phyloP scores from a whole-genome alignment of 2,329 filamentous ascomycete genomes.

The Stromatinia cepivora region DNA sequence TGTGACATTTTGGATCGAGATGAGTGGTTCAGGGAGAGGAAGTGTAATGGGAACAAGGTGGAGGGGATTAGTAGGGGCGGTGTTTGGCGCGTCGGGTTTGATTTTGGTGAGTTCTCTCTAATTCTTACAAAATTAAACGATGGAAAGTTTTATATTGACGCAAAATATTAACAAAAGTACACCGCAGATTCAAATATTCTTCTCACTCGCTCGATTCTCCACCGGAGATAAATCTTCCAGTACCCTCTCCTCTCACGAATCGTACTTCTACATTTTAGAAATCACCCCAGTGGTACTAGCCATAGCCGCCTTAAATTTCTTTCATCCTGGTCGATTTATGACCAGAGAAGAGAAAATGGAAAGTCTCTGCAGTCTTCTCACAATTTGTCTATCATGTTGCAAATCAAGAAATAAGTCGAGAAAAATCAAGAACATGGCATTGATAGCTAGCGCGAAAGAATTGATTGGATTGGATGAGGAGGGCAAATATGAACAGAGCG shows the following conservation, averaged over 20 bases:
- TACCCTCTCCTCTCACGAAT: not conserved
- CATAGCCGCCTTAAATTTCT: not conserved
- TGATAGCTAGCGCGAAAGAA: not conserved
- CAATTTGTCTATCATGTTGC: not conserved
- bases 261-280: not conserved
- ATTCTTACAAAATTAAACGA: not conserved
- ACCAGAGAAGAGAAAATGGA: not conserved
- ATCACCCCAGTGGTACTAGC: not conserved
- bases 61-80: not conserved
- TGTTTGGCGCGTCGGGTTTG: not conserved
- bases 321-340: not conserved
- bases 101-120: not conserved
- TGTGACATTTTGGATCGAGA: not conserved
- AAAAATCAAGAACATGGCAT: not conserved
- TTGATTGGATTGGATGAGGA: not conserved
- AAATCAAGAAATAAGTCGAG: not conserved
- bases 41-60: not conserved
- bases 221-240: not conserved
- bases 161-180: not conserved
- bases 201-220: not conserved
- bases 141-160: not conserved
- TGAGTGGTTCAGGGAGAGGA: not conserved
- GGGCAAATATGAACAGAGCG: not conserved
- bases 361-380: not conserved
- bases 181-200: not conserved